Evolutionary conservation across 2,329 filamentous ascomycete genomes (phyloP).

Genomic region (Aspergillus sp.): DNA sequence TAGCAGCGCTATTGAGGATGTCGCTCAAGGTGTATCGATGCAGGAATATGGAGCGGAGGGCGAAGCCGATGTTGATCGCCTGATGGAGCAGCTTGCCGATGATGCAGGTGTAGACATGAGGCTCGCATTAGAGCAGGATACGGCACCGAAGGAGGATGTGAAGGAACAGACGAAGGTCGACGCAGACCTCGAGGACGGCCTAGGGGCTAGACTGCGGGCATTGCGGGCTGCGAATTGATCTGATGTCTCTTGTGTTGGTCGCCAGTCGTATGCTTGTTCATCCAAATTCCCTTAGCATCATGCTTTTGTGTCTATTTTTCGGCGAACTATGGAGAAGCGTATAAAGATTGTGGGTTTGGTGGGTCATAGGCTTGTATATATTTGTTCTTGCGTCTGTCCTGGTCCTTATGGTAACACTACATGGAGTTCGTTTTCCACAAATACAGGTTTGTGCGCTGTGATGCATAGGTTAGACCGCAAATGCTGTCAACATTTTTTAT

Average conservation of each 20-base stretch:
- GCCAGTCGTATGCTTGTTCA: not conserved
- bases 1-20: constrained; percentile 46
- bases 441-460: too few species aligned
- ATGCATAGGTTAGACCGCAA: too few species aligned
- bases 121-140: constrained; percentile 43
- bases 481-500: too few species aligned
- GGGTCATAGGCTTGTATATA: constrained; percentile 1
- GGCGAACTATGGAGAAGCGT: constrained; percentile 11
- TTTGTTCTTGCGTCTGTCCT: not conserved
- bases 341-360: not conserved
- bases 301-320: not conserved
- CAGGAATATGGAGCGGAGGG: constrained; percentile 52
- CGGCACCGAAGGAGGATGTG: constrained; percentile 46
- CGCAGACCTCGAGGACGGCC: constrained; percentile 46
- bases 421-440: too few species aligned
- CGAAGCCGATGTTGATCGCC: constrained; percentile 45
- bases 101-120: constrained; percentile 50
- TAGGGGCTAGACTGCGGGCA: constrained; percentile 46
- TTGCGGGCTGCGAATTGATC: constrained; percentile 42
- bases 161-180: constrained; percentile 44
- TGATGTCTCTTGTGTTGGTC: not conserved
- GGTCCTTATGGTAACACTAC: not conserved
- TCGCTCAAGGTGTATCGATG: constrained; percentile 47
- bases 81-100: constrained; percentile 52
- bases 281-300: not conserved